A percentile compares a stretch with the other conserved stretches of the same genome.
phyloP scores from a whole-genome alignment of 306 rosid genomes.

The Quercus glauca region DNA sequence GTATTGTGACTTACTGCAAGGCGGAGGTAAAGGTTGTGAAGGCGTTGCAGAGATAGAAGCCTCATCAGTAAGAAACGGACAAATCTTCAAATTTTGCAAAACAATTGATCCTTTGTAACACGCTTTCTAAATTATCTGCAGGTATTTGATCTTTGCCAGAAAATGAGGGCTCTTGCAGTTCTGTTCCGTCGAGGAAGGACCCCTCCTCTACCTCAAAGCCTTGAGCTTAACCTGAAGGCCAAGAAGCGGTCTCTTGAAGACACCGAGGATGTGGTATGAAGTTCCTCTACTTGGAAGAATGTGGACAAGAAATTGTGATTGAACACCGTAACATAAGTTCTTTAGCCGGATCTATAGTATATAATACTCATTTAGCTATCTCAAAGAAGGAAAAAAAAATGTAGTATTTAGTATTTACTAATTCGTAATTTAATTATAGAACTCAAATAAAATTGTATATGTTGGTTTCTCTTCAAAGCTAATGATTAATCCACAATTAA shows the following conservation, averaged over 20 bases:
- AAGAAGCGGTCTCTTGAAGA: constrained; percentile 88
- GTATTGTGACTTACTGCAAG: constrained; percentile 88
- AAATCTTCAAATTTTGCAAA: constrained; percentile 1
- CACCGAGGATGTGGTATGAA: constrained; percentile 64
- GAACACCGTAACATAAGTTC: not conserved
- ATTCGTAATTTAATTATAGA: not conserved
- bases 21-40: constrained; percentile 92
- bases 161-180: constrained; percentile 92
- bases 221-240: constrained; percentile 78
- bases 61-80: constrained; percentile 63
- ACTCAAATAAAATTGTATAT: not conserved
- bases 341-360: constrained; percentile 2
- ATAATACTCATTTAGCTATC: constrained; percentile 24
- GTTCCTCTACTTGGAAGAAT: constrained; percentile 14
- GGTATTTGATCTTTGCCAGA: constrained; percentile 86
- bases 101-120: constrained; percentile 2
- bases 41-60: constrained; percentile 98
- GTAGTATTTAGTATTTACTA: constrained; percentile 1
- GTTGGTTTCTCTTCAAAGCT: not conserved
- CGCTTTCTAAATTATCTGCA: constrained; percentile 26
- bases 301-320: constrained; percentile 10
- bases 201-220: constrained; percentile 89
- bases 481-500: not conserved
- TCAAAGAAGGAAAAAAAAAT: too few relatives aligned
- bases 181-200: constrained; percentile 90